Evolutionary conservation across 2,329 filamentous ascomycete genomes (phyloP).

Genomic region (Lanzia echinophila): DNA sequence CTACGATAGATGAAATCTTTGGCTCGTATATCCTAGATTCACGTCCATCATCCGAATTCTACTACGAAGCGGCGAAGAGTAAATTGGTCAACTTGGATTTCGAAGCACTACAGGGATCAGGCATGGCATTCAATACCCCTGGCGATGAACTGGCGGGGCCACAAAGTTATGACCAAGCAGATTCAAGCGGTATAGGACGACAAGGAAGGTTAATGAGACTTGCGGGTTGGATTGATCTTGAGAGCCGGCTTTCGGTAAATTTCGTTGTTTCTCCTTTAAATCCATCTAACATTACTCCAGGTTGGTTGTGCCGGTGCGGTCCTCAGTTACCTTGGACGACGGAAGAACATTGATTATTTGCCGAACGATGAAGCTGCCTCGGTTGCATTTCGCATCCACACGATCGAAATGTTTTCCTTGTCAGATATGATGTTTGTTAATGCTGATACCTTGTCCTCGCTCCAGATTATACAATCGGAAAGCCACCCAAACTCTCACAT

Average conservation of each 20-base stretch:
- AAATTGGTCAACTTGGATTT: slow-evolving; percentile 54
- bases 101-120: slow-evolving; percentile 37
- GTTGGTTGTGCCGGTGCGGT: slow-evolving; percentile 85
- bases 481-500: slow-evolving; percentile 76
- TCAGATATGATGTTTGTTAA: slow-evolving; percentile 67
- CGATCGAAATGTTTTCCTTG: slow-evolving; percentile 70
- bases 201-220: slow-evolving; percentile 63
- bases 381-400: slow-evolving; percentile 52
- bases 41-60: slow-evolving; percentile 67
- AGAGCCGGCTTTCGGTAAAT: slow-evolving; percentile 62
- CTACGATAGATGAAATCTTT: slow-evolving; percentile 31
- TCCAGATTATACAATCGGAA: slow-evolving; percentile 82
- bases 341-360: slow-evolving; percentile 55
- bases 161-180: slow-evolving; percentile 25
- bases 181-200: slow-evolving; percentile 41
- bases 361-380: slow-evolving; percentile 49
- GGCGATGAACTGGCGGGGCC: slow-evolving; percentile 36
- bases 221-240: slow-evolving; percentile 64
- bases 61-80: slow-evolving; percentile 56
- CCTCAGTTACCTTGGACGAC: slow-evolving; percentile 68
- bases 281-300: slow-evolving; percentile 12
- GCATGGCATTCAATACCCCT: slow-evolving; percentile 56
- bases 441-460: slow-evolving; percentile 67
- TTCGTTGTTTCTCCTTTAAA: background rate
- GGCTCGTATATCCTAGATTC: slow-evolving; percentile 53